These are phyloP conservation scores for Melampsora americana DNA, from an alignment of 1,284 basidiomycete species.

Conservation along the genomic window DNA sequence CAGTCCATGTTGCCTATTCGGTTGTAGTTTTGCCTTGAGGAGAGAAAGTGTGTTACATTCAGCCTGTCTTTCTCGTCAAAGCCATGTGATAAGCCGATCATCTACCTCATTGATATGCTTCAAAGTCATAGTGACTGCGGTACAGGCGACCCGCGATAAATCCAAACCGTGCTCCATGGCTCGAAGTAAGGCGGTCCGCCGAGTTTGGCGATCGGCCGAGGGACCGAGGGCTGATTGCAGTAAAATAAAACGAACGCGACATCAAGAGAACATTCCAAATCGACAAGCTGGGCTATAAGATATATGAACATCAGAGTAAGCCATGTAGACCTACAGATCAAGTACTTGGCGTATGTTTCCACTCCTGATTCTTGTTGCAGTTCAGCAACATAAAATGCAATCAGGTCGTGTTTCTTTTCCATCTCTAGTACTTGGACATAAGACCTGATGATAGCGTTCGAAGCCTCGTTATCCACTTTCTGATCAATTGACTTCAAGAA, in stretches of 20 bases:
- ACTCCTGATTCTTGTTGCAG: slow-evolving; percentile 82
- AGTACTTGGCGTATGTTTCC: slow-evolving; percentile 85
- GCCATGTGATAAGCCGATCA: neutral
- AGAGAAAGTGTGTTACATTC: neutral
- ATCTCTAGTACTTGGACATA: slow-evolving; percentile 84
- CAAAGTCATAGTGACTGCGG: slow-evolving; percentile 40
- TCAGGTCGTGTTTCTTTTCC: slow-evolving; percentile 72
- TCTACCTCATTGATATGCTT: slow-evolving; percentile 31
- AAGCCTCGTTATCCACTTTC: slow-evolving; percentile 67
- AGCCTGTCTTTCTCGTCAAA: neutral
- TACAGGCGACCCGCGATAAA: slow-evolving; percentile 38
- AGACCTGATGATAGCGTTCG: slow-evolving; percentile 77
- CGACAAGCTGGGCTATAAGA: neutral
- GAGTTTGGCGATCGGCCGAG: slow-evolving; percentile 21
- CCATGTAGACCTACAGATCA: slow-evolving; percentile 59
- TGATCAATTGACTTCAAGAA: slow-evolving; percentile 79
- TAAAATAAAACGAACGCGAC: neutral
- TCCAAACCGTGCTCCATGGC: slow-evolving; percentile 38
- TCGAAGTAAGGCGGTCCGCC: slow-evolving; percentile 31
- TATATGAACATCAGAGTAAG: neutral
- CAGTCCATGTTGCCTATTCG: slow-evolving; percentile 29
- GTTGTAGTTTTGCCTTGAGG: slow-evolving; percentile 16
- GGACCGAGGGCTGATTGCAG: slow-evolving; percentile 34
- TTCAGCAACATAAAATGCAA: slow-evolving; percentile 88
- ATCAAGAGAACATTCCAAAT: slow-evolving; percentile 1